Percentiles rank a stretch among this genome's conserved stretches.
phyloP scores from a whole-genome alignment of 2,329 filamentous ascomycete genomes.

The Pyricularia grisea region DNA sequence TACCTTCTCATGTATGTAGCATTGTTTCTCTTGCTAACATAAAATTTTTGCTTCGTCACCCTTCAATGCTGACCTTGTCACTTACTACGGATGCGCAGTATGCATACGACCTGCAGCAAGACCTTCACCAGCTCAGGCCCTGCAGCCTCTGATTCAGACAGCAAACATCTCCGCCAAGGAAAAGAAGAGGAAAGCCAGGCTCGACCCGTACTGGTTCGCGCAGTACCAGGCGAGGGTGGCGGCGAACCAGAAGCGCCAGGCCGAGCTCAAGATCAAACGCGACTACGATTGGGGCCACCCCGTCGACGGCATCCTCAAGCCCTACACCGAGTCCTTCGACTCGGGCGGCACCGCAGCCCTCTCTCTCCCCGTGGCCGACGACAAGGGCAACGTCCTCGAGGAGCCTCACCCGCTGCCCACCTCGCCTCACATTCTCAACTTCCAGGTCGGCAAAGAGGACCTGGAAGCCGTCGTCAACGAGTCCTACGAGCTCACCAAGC shows the following conservation, averaged over 20 bases:
- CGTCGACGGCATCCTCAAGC: conserved; percentile 66
- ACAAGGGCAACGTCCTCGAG: conserved; percentile 30
- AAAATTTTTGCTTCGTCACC: neutral
- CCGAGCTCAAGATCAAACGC: conserved; percentile 57
- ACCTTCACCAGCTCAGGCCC: conserved; percentile 27
- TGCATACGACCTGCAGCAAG: conserved; percentile 47
- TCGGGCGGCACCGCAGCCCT: conserved; percentile 41
- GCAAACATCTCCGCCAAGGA: conserved; percentile 54
- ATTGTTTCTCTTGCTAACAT: neutral
- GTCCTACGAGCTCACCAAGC: conserved; percentile 59
- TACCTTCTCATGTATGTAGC: conserved; percentile 46
- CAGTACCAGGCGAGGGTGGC: conserved; percentile 78
- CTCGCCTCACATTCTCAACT: conserved; percentile 55
- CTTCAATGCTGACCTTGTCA: neutral
- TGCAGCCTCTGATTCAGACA: conserved; percentile 52
- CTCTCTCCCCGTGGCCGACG: conserved; percentile 22
- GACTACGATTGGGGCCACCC: conserved; percentile 63
- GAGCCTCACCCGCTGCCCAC: conserved; percentile 34
- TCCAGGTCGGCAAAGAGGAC: conserved; percentile 61
- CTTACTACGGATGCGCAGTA: conserved; percentile 29
- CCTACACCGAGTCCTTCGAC: conserved; percentile 77
- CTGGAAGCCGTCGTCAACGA: conserved; percentile 56
- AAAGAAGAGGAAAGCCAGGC: conserved; percentile 55
- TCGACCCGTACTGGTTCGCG: conserved; percentile 74
- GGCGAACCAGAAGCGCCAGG: conserved; percentile 68